Conservation (phyloP, 2,329 filamentous ascomycete genomes). For the Venturiaceae sp. region DNA sequence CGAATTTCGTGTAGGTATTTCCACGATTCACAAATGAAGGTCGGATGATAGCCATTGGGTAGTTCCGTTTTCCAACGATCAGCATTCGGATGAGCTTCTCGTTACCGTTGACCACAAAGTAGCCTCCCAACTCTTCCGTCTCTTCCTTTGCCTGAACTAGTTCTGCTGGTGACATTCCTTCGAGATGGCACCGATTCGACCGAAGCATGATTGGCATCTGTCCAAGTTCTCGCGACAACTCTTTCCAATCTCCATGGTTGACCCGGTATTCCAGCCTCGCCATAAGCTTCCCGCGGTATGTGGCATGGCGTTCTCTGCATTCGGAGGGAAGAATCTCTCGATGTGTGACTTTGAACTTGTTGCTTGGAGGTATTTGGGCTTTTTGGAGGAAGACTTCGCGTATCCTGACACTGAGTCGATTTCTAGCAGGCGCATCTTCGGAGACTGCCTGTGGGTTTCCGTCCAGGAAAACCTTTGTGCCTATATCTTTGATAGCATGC, state of each 20-base stretch:
- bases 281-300: conserved; percentile 79
- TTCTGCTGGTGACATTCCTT: conserved; percentile 71
- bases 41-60: conserved; percentile 87
- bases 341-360: conserved; percentile 68
- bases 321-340: conserved; percentile 85
- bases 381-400: conserved; percentile 78
- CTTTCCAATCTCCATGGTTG: conserved; percentile 76
- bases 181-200: conserved; percentile 85
- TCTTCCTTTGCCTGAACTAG: conserved; percentile 87
- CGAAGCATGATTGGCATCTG: conserved; percentile 86
- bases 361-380: conserved; percentile 65
- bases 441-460: conserved; percentile 47
- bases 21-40: conserved; percentile 85
- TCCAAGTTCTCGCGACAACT: conserved; percentile 77
- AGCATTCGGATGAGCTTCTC: conserved; percentile 94
- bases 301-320: conserved; percentile 85
- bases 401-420: conserved; percentile 68
- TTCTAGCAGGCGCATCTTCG: conserved; percentile 51
- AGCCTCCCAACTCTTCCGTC: conserved; percentile 89
- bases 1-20: conserved; percentile 75
- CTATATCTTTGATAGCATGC: conserved; percentile 78
- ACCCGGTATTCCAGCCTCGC: conserved; percentile 77
- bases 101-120: conserved; percentile 95
- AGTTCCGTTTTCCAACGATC: conserved; percentile 83
- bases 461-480: conserved; percentile 78